These are phyloP conservation scores for Fagopyrum esculentum DNA, from an alignment of 148 eudicot genomes.

Conservation along the genomic window DNA sequence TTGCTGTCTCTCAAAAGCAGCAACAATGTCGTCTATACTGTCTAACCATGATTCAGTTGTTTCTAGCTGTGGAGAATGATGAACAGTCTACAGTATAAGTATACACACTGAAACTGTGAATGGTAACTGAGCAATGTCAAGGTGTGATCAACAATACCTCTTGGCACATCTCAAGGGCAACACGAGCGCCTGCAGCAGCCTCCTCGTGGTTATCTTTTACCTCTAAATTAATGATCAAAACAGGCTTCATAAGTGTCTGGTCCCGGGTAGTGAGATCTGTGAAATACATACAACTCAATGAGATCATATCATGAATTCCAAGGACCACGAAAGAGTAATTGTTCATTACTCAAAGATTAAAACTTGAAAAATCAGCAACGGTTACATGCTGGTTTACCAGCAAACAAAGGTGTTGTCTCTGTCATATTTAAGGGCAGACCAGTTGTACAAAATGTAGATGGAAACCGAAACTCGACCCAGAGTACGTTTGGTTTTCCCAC, in stretches of 20 bases:
- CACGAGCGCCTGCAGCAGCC: conserved; percentile 88
- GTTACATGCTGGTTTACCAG: no score
- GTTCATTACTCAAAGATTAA: not conserved
- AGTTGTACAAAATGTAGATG: no score
- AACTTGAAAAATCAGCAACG: not conserved
- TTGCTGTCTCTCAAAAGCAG: conserved; percentile 66
- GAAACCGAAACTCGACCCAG: no score
- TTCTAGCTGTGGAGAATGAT: conserved; percentile 47
- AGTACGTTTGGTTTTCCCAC: no score
- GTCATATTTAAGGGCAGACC: no score
- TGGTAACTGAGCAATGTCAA: not conserved
- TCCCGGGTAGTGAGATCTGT: conserved; percentile 83
- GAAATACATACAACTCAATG: not conserved
- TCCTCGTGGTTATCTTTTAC: conserved; percentile 98
- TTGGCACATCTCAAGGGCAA: conserved; percentile 70
- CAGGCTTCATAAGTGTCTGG: conserved; percentile 74
- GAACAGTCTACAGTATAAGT: not conserved
- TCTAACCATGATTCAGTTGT: conserved; percentile 81
- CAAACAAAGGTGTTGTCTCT: no score
- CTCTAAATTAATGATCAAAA: conserved; percentile 75
- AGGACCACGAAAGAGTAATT: not conserved
- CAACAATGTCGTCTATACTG: conserved; percentile 56
- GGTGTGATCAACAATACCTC: conserved; percentile 35
- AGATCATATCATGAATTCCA: not conserved
- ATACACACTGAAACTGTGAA: not conserved